phyloP scores from a whole-genome alignment of 75 land plant genomes.

The Cunninghamia lanceolata region DNA sequence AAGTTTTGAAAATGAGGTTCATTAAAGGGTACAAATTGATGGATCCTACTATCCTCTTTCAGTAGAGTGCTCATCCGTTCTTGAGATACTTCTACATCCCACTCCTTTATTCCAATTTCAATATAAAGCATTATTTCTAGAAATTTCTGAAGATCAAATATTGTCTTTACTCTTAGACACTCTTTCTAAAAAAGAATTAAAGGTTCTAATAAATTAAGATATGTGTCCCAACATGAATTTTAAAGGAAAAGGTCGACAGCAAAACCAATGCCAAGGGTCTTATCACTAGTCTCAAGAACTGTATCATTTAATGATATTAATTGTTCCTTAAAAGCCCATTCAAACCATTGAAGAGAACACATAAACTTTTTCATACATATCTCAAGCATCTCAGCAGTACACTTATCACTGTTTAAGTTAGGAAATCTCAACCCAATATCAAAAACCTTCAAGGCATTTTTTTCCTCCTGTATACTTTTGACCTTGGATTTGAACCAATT shows the following conservation, averaged over 20 bases:
- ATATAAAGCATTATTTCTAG: conserved; percentile 18
- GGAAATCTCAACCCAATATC: conserved; percentile 16
- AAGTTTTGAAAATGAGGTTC: conserved; percentile 19
- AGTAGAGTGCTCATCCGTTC: not conserved
- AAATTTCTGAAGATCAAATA: conserved; percentile 21
- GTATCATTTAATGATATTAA: conserved; percentile 13
- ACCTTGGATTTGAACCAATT: conserved; percentile 23
- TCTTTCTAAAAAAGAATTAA: conserved; percentile 27
- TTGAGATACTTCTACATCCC: not conserved
- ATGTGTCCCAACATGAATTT: conserved; percentile 7
- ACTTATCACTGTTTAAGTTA: not conserved
- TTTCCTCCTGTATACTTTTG: not conserved
- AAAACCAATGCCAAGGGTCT: not conserved
- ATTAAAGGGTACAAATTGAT: conserved; percentile 13
- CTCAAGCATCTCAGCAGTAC: conserved; percentile 15
- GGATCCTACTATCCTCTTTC: not conserved
- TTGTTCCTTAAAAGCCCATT: conserved; percentile 31
- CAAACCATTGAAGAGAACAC: conserved; percentile 37
- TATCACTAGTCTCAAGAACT: not conserved
- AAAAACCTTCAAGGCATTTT: conserved; percentile 3
- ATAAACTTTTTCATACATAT: conserved; percentile 18
- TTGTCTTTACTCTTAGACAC: conserved; percentile 11
- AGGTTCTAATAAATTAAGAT: not conserved
- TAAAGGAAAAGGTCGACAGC: conserved; percentile 11
- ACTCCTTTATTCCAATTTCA: conserved; percentile 19